phyloP scores from a whole-genome alignment of 2,329 filamentous ascomycete species.

The Elsinoe arachidis region DNA sequence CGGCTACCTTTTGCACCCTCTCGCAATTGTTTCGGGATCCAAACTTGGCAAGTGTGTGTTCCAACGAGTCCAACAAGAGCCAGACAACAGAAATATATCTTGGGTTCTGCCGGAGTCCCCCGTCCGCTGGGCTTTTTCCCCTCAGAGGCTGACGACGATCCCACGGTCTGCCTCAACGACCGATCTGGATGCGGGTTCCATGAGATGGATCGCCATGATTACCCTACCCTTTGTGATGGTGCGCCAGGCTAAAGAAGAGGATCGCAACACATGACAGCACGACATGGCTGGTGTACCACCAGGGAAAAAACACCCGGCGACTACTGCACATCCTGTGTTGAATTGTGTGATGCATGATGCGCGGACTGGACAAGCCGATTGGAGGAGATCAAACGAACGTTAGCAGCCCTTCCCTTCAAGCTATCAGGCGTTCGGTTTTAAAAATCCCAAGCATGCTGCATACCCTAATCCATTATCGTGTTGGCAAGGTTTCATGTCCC shows the following conservation, averaged over 20 bases:
- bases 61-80: not conserved
- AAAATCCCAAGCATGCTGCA: conserved; percentile 2
- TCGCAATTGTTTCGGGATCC: conserved; percentile 3
- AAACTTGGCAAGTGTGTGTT: conserved; percentile 6
- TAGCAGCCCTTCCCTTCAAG: conserved; percentile 9
- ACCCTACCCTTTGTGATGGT: not conserved
- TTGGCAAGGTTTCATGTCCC: conserved; percentile 11
- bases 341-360: conserved; percentile 12
- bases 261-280: not conserved
- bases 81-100: conserved; percentile 11
- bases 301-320: not conserved
- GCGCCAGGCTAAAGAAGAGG: not conserved
- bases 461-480: conserved; percentile 1
- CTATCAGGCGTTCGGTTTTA: conserved; percentile 13
- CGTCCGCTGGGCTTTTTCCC: conserved; percentile 4
- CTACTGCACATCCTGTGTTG: conserved; percentile 4
- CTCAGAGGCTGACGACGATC: conserved; percentile 12
- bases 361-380: conserved; percentile 5
- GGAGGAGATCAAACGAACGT: conserved; percentile 12
- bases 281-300: not conserved
- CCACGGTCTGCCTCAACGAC: conserved; percentile 2
- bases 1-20: not conserved
- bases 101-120: conserved; percentile 5
- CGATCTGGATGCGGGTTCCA: not conserved
- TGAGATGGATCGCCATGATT: not conserved